Evolutionary conservation across 1,284 basidiomycete species (phyloP).

Genomic region (Ceratobasidium sp.): DNA sequence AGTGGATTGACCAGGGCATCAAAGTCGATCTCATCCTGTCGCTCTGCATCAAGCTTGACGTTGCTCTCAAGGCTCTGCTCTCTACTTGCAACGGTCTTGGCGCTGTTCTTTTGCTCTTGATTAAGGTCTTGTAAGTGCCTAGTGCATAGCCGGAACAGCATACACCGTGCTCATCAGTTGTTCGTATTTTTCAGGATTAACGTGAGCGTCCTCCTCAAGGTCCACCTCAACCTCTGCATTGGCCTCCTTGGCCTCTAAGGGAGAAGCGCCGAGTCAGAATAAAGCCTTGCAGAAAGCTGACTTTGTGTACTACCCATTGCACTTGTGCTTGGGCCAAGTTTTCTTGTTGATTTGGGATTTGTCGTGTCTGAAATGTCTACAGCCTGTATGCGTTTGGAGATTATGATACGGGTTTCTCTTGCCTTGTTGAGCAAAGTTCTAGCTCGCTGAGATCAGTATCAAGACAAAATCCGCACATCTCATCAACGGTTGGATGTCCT

Average conservation of each 20-base stretch:
- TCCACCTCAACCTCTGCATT: constrained; percentile 42
- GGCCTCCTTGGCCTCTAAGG: constrained; percentile 40
- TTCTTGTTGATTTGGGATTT: too few species aligned
- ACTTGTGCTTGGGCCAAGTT: too few species aligned
- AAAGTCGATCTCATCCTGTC: constrained; percentile 23
- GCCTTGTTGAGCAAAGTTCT: too few species aligned
- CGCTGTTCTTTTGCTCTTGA: constrained; percentile 27
- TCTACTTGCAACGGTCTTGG: constrained; percentile 43
- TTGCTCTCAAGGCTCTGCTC: constrained; percentile 28
- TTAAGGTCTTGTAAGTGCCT: constrained; percentile 35
- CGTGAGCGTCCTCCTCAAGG: constrained; percentile 37
- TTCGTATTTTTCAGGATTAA: constrained; percentile 17
- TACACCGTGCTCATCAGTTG: background rate
- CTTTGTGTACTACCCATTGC: too few species aligned
- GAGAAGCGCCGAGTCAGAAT: background rate
- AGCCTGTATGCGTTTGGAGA: too few species aligned
- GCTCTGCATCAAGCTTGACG: constrained; percentile 37
- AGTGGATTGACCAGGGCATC: constrained; percentile 40
- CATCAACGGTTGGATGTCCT: too few species aligned
- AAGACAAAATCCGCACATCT: too few species aligned
- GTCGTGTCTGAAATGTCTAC: too few species aligned
- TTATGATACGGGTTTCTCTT: too few species aligned
- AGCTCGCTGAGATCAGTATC: too few species aligned
- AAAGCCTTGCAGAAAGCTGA: too few species aligned
- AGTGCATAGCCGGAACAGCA: background rate